Evolutionary conservation across 2,329 filamentous ascomycete species (phyloP).

Genomic region (Colletotrichum lentis): DNA sequence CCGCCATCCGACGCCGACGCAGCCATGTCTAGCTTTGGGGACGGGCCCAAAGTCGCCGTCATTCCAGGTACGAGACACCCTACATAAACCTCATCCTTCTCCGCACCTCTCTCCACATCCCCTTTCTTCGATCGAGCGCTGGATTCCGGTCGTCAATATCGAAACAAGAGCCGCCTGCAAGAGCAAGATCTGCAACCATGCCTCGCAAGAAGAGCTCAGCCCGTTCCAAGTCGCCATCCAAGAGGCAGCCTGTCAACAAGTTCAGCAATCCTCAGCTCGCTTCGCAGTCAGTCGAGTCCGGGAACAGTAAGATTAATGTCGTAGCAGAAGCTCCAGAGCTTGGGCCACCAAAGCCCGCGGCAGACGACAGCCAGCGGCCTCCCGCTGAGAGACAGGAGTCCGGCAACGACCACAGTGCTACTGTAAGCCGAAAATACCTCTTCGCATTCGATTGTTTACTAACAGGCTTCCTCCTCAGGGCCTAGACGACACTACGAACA

Average conservation of each 20-base stretch:
- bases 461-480: constrained; percentile 8
- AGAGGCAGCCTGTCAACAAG: constrained; percentile 22
- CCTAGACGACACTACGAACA: constrained; percentile 29
- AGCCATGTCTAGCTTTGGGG: constrained; percentile 37
- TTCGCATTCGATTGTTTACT: not conserved
- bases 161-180: constrained; percentile 3
- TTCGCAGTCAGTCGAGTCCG: constrained; percentile 21
- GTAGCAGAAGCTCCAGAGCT: constrained; percentile 37
- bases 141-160: not conserved
- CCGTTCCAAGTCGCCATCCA: constrained; percentile 26
- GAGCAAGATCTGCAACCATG: constrained; percentile 21
- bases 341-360: constrained; percentile 18
- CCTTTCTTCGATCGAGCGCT: not conserved
- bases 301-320: constrained; percentile 31
- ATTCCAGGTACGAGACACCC: constrained; percentile 33
- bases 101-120: constrained; percentile 4
- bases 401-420: constrained; percentile 19
- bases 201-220: constrained; percentile 35
- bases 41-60: constrained; percentile 31
- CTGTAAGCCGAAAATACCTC: constrained; percentile 3
- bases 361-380: constrained; percentile 8
- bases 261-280: constrained; percentile 34
- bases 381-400: constrained; percentile 30
- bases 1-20: constrained; percentile 31
- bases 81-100: constrained; percentile 21